Base-by-base conservation (phyloP, 2,329 filamentous ascomycete genomes). In the Talaromyces albobiverticillius region DNA sequence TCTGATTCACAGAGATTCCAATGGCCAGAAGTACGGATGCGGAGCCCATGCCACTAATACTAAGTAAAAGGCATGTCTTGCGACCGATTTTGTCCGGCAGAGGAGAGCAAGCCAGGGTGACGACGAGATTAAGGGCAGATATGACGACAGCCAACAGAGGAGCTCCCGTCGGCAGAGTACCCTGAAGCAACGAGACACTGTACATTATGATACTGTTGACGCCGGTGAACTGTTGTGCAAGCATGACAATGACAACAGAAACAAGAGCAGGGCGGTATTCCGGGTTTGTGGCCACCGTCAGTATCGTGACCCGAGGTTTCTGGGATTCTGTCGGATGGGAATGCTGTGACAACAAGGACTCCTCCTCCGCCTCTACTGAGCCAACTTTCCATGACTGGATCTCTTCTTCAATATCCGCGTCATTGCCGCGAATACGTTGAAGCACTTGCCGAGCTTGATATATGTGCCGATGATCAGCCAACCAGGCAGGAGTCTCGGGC, bases 121-220 rank as follows among this genome's bases (percentile, higher is more conserved):
- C 89, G 62, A 90, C 64, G 32, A 99, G 83, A 72, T 97, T 97
- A 67, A 96, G 82, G 11, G 85, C 80, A 0, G 91, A 96, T 56
- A 97, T 91, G 52, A 89, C 75, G 57, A 97, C 93, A 52, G 93
- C 95, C 50, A 99, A 80, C 1, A 95, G 75, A 0, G 88, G 87
- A 0, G 92, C 93, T 58, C 86, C 90, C 45, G 90, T 83, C 3
- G 90, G 88, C 0, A 99, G 82, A 1, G 97, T 81, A 59, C 85
- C 85, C 29, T 88, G 84, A 13, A 99, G 82, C 1, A 99, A 84
- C 0, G 89, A 91, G 5, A 97, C 94, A 2, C 92, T 95, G 72
- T 99, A 99, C 92, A 99, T 96, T 73, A 97, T 88, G 66, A 97
- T 93, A 55, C 88, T 93, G 80, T 99, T 97, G 75, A 97, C 93